Conservation (phyloP, 352 stramenopile species). For the Globisporangium uncinulatum region DNA sequence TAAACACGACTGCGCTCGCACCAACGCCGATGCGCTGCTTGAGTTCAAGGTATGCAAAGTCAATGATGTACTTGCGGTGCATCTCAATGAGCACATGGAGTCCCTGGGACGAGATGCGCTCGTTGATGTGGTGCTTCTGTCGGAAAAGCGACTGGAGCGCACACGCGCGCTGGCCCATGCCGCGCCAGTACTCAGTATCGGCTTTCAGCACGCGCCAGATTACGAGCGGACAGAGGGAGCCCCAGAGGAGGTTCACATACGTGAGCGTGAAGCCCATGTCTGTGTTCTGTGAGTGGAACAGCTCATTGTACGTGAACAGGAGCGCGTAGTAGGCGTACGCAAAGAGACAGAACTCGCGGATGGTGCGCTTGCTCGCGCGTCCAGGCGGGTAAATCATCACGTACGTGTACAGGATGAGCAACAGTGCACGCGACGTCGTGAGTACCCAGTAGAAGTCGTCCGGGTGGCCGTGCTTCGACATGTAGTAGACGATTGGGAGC, state of each 20-base stretch:
- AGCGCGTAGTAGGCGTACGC: slow-evolving; percentile 27
- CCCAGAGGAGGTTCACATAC: slow-evolving; percentile 15
- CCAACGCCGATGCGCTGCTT: slow-evolving; percentile 41
- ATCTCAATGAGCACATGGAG: slow-evolving; percentile 62
- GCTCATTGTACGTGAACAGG: slow-evolving; percentile 15
- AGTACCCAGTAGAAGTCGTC: background rate
- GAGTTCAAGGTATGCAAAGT: slow-evolving; percentile 57
- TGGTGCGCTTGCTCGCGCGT: background rate
- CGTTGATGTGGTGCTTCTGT: slow-evolving; percentile 18
- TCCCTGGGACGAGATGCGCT: slow-evolving; percentile 33
- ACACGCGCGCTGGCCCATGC: slow-evolving; percentile 33
- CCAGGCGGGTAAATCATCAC: slow-evolving; percentile 15
- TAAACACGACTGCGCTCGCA: slow-evolving; percentile 42
- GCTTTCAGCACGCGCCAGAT: slow-evolving; percentile 48
- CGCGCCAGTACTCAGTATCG: slow-evolving; percentile 45
- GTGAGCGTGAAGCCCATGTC: slow-evolving; percentile 1
- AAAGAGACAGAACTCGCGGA: slow-evolving; percentile 8
- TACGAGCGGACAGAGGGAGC: slow-evolving; percentile 25
- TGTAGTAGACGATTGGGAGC: slow-evolving; percentile 23
- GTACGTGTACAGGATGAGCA: slow-evolving; percentile 18
- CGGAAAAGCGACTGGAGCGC: slow-evolving; percentile 17
- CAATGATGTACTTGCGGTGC: slow-evolving; percentile 61
- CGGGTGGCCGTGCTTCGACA: background rate
- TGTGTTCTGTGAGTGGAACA: slow-evolving; percentile 12
- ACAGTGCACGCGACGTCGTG: background rate